Evolutionary conservation across 1,284 basidiomycete genomes (phyloP), one percentile per base, ranked within the genome.

Genomic region (Ustilago cynodontis): DNA sequence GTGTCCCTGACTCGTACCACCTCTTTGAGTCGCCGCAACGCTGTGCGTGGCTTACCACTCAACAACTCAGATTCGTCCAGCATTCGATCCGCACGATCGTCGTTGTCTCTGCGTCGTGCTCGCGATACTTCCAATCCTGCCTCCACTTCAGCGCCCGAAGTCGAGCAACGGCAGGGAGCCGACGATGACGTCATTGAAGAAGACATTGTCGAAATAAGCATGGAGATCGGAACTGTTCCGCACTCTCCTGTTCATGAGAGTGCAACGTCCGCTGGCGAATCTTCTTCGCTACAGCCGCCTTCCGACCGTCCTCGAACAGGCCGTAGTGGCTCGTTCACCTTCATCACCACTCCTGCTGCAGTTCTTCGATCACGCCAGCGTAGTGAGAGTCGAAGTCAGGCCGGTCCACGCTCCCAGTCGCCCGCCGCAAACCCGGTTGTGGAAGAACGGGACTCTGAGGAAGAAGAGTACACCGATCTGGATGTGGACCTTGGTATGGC

Each of bases 401-500:
- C 13, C 11, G 56, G 28, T 16, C 64, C 29, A n/a, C 64, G 51
- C 37, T 63, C 49, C 28, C 54, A 56, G 18, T 57, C 45, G 1
- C 50, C 55, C 37, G 49, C 33, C 14, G 37, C 43, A 22, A 29
- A 9, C 7, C 7, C 41, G 6, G 26, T n/a, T 20, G n/a, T 49
- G 26, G 67, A 64, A 5, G 68, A 62, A 39, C 29, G 37, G 29
- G 54, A 68, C 22, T 56, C 62, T 16, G 65, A 69, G 20, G 61
- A 58, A 1, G 71, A 65, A 65, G 71, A 69, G 37, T 69, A 58
- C 45, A 58, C 65, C 20, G 71, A 74, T 26, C 62, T 74, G n/a
- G 71, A 74, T 35, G 37, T 73, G 29, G 64, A 68, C 50, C 53
- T 73, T 5, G 71, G 65, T 28, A 67, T 73, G 60, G 71, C 71